Evolutionary conservation across 306 rosid genomes (phyloP).

Genomic region (Neltuma alba): DNA sequence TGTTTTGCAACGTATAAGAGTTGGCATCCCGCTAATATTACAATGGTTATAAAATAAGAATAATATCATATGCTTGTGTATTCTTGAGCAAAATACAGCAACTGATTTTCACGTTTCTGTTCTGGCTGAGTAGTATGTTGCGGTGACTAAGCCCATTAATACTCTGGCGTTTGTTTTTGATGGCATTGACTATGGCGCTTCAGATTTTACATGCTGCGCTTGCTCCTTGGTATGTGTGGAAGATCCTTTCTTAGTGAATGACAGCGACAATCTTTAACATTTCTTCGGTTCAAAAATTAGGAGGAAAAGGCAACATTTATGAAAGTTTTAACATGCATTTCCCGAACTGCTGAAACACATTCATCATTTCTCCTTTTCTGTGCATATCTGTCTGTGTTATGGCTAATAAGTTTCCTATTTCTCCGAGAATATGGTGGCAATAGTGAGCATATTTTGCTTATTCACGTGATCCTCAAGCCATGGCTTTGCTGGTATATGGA

Average conservation of each 20-base stretch:
- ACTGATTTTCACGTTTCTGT: constrained; percentile 11
- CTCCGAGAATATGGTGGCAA: constrained; percentile 78
- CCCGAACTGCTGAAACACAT: neutral
- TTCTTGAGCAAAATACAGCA: neutral
- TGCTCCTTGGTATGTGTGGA: constrained; percentile 72
- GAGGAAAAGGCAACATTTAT: neutral
- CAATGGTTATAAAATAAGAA: constrained; percentile 2
- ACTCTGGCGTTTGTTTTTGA: constrained; percentile 87
- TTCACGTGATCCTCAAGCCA: constrained; percentile 57
- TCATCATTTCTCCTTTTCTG: neutral
- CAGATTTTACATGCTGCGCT: constrained; percentile 85
- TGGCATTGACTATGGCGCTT: constrained; percentile 87
- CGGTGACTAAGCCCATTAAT: constrained; percentile 87
- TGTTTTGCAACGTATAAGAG: constrained; percentile 60
- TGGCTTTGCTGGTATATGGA: constrained; percentile 87
- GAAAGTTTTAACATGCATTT: neutral
- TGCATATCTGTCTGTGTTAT: neutral
- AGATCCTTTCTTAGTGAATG: neutral
- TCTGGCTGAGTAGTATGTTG: constrained; percentile 63
- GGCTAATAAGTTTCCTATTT: constrained; percentile 16
- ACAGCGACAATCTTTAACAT: neutral
- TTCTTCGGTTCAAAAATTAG: neutral
- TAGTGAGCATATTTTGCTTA: constrained; percentile 43
- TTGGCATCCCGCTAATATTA: constrained; percentile 71
- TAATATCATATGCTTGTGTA: neutral